Conservation (phyloP, 768 basidiomycete genomes). For the Mycena venus region DNA sequence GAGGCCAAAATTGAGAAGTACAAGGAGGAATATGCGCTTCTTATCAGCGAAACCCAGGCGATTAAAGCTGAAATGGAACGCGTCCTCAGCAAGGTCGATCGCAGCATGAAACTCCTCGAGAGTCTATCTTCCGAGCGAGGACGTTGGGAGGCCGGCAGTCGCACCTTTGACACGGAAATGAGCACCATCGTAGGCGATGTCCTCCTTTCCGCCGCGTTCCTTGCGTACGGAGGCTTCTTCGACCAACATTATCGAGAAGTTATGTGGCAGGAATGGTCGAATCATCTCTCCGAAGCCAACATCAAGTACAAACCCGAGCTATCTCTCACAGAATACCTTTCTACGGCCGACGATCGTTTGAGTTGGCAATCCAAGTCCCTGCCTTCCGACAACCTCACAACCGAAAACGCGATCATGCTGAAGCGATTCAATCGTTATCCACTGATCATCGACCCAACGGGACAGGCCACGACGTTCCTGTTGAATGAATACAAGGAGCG, state of each 20-base stretch:
- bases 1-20: slow-evolving; percentile 93
- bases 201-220: slow-evolving; percentile 93
- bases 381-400: slow-evolving; percentile 96
- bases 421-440: slow-evolving; percentile 98
- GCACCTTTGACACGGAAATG: slow-evolving; percentile 98
- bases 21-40: slow-evolving; percentile 96
- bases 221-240: slow-evolving; percentile 98
- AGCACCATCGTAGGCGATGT: slow-evolving; percentile 98
- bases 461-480: slow-evolving; percentile 95
- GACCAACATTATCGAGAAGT: slow-evolving; percentile 98
- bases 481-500: slow-evolving; percentile 95
- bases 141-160: slow-evolving; percentile 95
- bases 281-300: slow-evolving; percentile 88
- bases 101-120: slow-evolving; percentile 94
- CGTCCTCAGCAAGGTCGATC: slow-evolving; percentile 96
- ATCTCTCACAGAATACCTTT: slow-evolving; percentile 94
- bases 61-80: slow-evolving; percentile 99
- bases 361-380: slow-evolving; percentile 96
- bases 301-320: slow-evolving; percentile 94
- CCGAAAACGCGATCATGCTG: slow-evolving; percentile 99
- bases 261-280: slow-evolving; percentile 97
- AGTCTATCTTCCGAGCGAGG: slow-evolving; percentile 95
- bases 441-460: slow-evolving; percentile 97
- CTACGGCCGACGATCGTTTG: slow-evolving; percentile 95
- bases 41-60: slow-evolving; percentile 96